Evolutionary conservation across 306 rosid species (phyloP).

Genomic region (Ceratonia siliqua): DNA sequence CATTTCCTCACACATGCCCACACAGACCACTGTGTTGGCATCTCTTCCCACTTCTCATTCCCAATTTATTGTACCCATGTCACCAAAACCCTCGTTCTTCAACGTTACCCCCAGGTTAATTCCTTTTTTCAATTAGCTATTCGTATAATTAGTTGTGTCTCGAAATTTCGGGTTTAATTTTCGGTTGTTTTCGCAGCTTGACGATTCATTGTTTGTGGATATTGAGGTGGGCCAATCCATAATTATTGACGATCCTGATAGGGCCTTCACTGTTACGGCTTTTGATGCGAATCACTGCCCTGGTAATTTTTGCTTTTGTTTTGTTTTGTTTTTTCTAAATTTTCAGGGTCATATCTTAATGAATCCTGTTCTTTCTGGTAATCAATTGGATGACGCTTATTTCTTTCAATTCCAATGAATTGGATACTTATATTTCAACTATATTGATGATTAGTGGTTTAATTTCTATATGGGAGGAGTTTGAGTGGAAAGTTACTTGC

Average conservation of each 20-base stretch:
- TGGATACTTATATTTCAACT: not conserved
- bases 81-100: constrained; percentile 66
- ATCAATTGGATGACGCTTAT: not conserved
- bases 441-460: not conserved
- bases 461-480: not conserved
- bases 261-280: constrained; percentile 60
- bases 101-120: constrained; percentile 49
- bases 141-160: not conserved
- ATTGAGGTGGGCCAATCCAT: constrained; percentile 61
- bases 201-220: constrained; percentile 47
- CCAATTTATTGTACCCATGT: constrained; percentile 64
- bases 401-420: not conserved
- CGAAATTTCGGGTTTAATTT: not conserved
- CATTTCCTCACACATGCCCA: constrained; percentile 87
- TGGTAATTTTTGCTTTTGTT: constrained; percentile 50
- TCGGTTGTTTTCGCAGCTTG: constrained; percentile 39
- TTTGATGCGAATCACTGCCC: constrained; percentile 85
- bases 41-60: constrained; percentile 52
- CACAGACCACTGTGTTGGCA: constrained; percentile 65
- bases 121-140: no score
- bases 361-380: not conserved
- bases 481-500: not conserved
- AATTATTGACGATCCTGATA: constrained; percentile 55
- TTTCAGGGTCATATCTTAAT: not conserved
- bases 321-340: not conserved